Percentiles rank a stretch among this genome's conserved stretches.
Evolutionary conservation across 768 basidiomycete genomes (phyloP).

Genomic region (Collybiopsis luxurians): DNA sequence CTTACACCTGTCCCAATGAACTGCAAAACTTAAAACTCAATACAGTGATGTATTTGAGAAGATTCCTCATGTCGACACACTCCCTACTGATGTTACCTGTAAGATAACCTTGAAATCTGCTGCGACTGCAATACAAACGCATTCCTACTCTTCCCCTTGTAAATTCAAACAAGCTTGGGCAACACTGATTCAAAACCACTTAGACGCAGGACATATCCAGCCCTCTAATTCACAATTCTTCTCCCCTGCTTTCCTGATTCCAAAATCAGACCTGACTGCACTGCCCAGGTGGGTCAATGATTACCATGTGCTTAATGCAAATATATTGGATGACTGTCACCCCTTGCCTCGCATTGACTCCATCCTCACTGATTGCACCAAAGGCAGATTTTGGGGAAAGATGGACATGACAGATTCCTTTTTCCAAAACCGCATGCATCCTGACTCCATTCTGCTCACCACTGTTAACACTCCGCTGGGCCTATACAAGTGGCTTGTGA

Average conservation of each 20-base stretch:
- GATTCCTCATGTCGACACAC: conserved; percentile 16
- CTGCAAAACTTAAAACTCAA: conserved; percentile 1
- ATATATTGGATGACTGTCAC: conserved; percentile 18
- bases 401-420: conserved; percentile 38
- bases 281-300: conserved; percentile 27
- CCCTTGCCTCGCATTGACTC: conserved; percentile 23
- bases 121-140: conserved; percentile 10
- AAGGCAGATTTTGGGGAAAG: conserved; percentile 29
- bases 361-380: conserved; percentile 25
- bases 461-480: conserved; percentile 34
- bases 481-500: conserved; percentile 33
- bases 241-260: conserved; percentile 30
- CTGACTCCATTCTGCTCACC: conserved; percentile 24
- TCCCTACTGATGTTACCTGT: conserved; percentile 19
- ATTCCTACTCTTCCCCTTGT: conserved; percentile 23
- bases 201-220: conserved; percentile 23
- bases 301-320: conserved; percentile 21
- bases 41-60: conserved; percentile 17
- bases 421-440: conserved; percentile 30
- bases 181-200: conserved; percentile 23
- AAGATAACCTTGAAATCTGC: conserved; percentile 20
- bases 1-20: background rate
- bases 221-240: conserved; percentile 21
- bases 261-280: conserved; percentile 22
- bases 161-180: conserved; percentile 30